Evolutionary conservation across 345 rosid species (phyloP).

Genomic region (Euphorbia pulcherrima): DNA sequence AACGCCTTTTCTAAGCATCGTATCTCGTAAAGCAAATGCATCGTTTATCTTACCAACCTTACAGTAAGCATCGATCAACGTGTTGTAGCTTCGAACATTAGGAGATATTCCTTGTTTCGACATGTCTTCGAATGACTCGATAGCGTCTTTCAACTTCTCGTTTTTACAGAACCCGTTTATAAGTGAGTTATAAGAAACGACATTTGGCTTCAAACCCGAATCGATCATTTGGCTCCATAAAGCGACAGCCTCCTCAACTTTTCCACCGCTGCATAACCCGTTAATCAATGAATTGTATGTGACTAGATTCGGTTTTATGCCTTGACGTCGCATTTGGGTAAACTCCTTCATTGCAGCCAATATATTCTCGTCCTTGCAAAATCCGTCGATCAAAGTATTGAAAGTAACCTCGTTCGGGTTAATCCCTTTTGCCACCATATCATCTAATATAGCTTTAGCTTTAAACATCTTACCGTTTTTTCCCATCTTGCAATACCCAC

Average conservation of each 20-base stretch:
- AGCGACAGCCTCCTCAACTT: conserved; percentile 48
- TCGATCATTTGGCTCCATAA: conserved; percentile 52
- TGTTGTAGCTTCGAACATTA: conserved; percentile 52
- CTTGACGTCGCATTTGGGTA: conserved; percentile 62
- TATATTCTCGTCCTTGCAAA: conserved; percentile 64
- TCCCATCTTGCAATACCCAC: conserved; percentile 67
- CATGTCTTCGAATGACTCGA: conserved; percentile 40
- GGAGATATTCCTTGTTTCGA: conserved; percentile 40
- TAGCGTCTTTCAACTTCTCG: conserved; percentile 53
- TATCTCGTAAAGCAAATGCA: conserved; percentile 44
- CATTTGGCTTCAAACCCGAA: conserved; percentile 46
- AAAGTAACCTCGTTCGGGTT: conserved; percentile 51
- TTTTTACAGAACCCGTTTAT: conserved; percentile 70
- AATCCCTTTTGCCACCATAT: conserved; percentile 56
- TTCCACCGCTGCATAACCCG: conserved; percentile 48
- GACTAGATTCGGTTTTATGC: conserved; percentile 46
- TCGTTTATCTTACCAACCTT: conserved; percentile 50
- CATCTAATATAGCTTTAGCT: conserved; percentile 62
- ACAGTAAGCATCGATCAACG: conserved; percentile 64
- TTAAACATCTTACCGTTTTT: conserved; percentile 65
- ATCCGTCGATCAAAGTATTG: conserved; percentile 78
- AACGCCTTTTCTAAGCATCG: conserved; percentile 50
- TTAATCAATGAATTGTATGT: conserved; percentile 60
- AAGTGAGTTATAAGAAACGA: conserved; percentile 61
- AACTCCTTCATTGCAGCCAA: conserved; percentile 51